These are phyloP conservation scores for Isoetes taiwanensis DNA, from an alignment of 75 land plant species.

Conservation along the genomic window DNA sequence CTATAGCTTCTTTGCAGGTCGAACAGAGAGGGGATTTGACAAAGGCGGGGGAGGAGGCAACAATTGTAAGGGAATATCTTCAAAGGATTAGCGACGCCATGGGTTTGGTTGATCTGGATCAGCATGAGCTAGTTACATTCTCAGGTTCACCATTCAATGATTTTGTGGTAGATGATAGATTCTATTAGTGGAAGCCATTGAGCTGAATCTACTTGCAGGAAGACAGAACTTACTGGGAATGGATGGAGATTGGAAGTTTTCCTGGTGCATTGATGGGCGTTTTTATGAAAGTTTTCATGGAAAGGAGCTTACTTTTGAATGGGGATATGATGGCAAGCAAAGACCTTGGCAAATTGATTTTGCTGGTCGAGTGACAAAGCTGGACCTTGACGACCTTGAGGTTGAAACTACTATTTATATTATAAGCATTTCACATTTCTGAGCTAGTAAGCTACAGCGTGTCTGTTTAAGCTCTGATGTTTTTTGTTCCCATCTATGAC, in stretches of 20 bases:
- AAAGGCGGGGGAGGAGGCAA: not conserved
- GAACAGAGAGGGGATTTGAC: not conserved
- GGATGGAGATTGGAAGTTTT: slow-evolving; percentile 30
- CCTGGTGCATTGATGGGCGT: slow-evolving; percentile 31
- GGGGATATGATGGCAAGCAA: slow-evolving; percentile 32
- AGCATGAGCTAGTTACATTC: slow-evolving; percentile 4
- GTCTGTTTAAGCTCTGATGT: not conserved
- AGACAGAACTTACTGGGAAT: slow-evolving; percentile 22
- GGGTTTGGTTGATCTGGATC: slow-evolving; percentile 6
- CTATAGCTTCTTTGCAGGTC: too few relatives aligned
- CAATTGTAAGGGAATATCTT: not conserved
- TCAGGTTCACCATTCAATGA: slow-evolving; percentile 1
- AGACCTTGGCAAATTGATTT: slow-evolving; percentile 38
- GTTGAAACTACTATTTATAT: slow-evolving; percentile 9
- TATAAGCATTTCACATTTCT: not conserved
- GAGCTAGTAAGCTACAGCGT: not conserved
- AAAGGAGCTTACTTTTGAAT: slow-evolving; percentile 24
- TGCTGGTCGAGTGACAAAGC: slow-evolving; percentile 26
- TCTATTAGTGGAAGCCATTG: not conserved
- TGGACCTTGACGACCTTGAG: slow-evolving; percentile 39
- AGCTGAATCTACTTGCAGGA: slow-evolving; percentile 13
- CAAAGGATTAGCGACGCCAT: not conserved
- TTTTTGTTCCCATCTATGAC: not conserved
- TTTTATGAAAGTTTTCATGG: slow-evolving; percentile 28
- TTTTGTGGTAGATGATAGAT: not conserved